A percentile compares a stretch with the other conserved stretches of the same genome.
Evolutionary conservation across 371 early-diverging fungal species (phyloP).

Genomic region (Entomophthora muscae): DNA sequence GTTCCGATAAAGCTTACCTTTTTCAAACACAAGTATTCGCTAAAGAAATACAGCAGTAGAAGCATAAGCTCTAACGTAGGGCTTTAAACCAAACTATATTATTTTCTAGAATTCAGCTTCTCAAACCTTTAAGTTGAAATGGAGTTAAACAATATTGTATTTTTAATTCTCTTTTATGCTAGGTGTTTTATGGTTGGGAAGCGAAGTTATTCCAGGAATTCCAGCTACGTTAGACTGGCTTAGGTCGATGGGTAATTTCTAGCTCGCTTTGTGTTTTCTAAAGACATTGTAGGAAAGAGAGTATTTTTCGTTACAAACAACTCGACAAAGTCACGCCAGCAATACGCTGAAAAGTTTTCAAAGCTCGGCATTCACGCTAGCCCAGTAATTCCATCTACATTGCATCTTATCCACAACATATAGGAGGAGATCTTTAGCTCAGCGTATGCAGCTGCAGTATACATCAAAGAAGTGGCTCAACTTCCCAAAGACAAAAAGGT

Average conservation of each 20-base stretch:
- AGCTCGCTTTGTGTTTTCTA: neutral
- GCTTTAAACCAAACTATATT: no score
- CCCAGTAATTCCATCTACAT: constrained; percentile 20
- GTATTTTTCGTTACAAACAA: constrained; percentile 93
- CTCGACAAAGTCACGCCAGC: constrained; percentile 67
- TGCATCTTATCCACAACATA: neutral
- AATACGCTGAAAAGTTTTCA: constrained; percentile 65
- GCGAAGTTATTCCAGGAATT: constrained; percentile 40
- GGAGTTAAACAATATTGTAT: neutral
- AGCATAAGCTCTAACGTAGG: no score
- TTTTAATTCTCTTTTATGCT: neutral
- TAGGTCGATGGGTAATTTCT: constrained; percentile 11
- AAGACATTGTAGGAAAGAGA: constrained; percentile 42
- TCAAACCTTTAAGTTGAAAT: no score
- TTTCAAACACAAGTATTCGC: no score
- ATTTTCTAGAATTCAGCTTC: no score
- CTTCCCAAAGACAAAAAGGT: constrained; percentile 73
- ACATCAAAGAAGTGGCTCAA: constrained; percentile 56
- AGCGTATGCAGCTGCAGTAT: constrained; percentile 87
- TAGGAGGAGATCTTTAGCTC: constrained; percentile 87
- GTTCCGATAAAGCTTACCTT: no score
- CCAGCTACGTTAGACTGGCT: constrained; percentile 35
- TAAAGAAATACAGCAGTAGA: no score
- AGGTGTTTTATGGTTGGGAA: constrained; percentile 90
- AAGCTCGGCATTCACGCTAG: constrained; percentile 53